Conservation (phyloP, 176 grass and related monocot species). For the Carex kokanica region DNA sequence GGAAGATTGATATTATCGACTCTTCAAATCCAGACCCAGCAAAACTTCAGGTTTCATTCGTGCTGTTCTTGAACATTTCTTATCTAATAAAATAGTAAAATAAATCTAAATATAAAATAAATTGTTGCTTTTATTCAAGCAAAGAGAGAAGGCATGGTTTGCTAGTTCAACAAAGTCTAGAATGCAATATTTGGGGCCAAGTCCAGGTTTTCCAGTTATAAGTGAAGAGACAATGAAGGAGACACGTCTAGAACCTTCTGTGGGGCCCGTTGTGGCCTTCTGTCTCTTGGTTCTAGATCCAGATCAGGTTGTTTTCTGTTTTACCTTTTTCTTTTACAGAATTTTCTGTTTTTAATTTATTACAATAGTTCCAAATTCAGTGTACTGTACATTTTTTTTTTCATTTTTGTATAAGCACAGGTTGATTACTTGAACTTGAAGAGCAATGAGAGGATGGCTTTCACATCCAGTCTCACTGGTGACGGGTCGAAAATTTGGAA, state of each 20-base stretch:
- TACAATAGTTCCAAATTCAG: not conserved
- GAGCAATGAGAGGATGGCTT: conserved; percentile 73
- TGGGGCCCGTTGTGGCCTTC: conserved; percentile 59
- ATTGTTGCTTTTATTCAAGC: conserved; percentile 36
- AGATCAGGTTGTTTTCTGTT: conserved; percentile 53
- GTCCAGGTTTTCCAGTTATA: conserved; percentile 55
- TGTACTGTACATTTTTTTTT: not conserved
- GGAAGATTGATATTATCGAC: conserved; percentile 68
- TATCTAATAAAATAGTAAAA: not conserved
- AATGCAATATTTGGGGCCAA: conserved; percentile 70
- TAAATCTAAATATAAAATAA: not conserved
- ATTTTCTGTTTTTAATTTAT: conserved; percentile 1
- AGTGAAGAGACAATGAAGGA: conserved; percentile 43
- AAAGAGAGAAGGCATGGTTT: conserved; percentile 82
- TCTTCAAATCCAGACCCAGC: conserved; percentile 35
- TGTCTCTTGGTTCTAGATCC: conserved; percentile 82
- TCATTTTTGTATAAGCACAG: conserved; percentile 30
- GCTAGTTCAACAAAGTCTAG: conserved; percentile 69
- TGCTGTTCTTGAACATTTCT: not conserved
- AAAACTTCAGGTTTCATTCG: conserved; percentile 84
- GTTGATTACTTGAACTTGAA: conserved; percentile 90
- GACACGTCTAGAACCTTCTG: conserved; percentile 47
- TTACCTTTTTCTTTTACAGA: not conserved
- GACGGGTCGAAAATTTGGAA: conserved; percentile 47
- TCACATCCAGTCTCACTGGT: conserved; percentile 41